These are phyloP conservation scores for Dendrobium nobile DNA, from an alignment of 106 monocot species.

Conservation along the genomic window DNA sequence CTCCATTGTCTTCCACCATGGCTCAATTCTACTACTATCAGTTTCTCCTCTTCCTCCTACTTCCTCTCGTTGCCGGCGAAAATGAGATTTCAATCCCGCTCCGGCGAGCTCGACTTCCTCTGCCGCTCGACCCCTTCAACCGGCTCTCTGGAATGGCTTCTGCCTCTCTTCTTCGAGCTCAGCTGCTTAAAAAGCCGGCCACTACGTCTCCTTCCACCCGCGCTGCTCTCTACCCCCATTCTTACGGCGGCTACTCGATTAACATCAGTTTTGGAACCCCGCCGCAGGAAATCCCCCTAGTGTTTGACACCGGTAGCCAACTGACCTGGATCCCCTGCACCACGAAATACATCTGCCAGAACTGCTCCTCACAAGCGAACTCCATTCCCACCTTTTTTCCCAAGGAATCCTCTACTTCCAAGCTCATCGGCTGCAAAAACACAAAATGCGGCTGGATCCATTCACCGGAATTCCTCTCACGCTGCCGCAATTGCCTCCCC, in stretches of 20 bases:
- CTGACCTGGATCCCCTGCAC: slow-evolving; percentile 85
- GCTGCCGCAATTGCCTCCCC: slow-evolving; percentile 25
- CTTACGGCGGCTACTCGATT: slow-evolving; percentile 55
- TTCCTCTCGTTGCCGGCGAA: not conserved
- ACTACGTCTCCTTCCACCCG: not conserved
- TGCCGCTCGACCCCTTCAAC: not conserved
- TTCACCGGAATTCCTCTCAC: slow-evolving; percentile 20
- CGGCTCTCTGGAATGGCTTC: slow-evolving; percentile 13
- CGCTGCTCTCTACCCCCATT: slow-evolving; percentile 36
- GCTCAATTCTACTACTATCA: not conserved
- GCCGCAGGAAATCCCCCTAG: slow-evolving; percentile 35
- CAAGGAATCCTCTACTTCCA: slow-evolving; percentile 53
- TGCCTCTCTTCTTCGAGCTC: slow-evolving; percentile 34
- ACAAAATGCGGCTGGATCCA: slow-evolving; percentile 70
- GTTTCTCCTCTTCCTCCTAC: slow-evolving; percentile 14
- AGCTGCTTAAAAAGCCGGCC: slow-evolving; percentile 21
- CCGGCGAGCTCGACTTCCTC: not conserved
- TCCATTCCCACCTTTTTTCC: slow-evolving; percentile 42
- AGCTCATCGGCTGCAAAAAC: slow-evolving; percentile 73
- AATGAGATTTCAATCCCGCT: not conserved
- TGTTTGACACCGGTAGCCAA: slow-evolving; percentile 76
- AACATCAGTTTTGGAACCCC: slow-evolving; percentile 35
- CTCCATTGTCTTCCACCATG: not conserved
- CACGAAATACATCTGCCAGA: slow-evolving; percentile 49
- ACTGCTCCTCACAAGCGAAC: slow-evolving; percentile 24